phyloP scores from a whole-genome alignment of 768 basidiomycete species.

The Pholiota microspora region DNA sequence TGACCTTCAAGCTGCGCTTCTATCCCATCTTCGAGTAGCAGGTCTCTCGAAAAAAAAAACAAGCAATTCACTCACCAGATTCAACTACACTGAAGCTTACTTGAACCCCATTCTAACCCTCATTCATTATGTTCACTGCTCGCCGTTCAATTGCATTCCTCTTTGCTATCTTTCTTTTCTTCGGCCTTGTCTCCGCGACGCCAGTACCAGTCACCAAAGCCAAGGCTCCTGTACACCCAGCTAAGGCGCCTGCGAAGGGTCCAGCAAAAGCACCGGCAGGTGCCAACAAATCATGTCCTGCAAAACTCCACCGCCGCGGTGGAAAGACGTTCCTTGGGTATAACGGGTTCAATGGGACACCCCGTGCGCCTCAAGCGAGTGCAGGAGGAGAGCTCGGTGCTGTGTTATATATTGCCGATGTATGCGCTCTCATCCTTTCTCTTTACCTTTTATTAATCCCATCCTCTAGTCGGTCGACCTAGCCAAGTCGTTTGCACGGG shows the following conservation, averaged over 20 bases:
- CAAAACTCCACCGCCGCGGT: too few species aligned
- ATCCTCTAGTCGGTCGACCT: neutral
- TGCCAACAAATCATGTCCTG: too few species aligned
- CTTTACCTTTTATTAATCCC: neutral
- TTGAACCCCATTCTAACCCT: too few species aligned
- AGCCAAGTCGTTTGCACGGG: neutral
- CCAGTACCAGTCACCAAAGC: neutral
- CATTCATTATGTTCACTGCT: neutral
- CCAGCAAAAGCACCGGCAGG: too few species aligned
- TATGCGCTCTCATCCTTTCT: neutral
- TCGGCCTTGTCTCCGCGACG: neutral
- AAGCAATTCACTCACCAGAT: too few species aligned
- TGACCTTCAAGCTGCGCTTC: neutral
- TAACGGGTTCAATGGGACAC: conserved; percentile 2
- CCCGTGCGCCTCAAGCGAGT: neutral
- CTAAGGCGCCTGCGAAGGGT: too few species aligned
- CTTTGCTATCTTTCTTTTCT: neutral
- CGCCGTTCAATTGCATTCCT: neutral
- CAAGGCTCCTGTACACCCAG: too few species aligned
- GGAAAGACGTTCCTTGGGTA: neutral
- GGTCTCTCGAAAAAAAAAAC: neutral
- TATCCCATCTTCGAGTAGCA: neutral
- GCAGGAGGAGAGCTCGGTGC: neutral
- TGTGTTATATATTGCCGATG: conserved; percentile 4
- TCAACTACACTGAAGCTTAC: too few species aligned